Base-by-base conservation (phyloP, 2,329 filamentous ascomycete species). In the Malbranchea zuffiana region DNA sequence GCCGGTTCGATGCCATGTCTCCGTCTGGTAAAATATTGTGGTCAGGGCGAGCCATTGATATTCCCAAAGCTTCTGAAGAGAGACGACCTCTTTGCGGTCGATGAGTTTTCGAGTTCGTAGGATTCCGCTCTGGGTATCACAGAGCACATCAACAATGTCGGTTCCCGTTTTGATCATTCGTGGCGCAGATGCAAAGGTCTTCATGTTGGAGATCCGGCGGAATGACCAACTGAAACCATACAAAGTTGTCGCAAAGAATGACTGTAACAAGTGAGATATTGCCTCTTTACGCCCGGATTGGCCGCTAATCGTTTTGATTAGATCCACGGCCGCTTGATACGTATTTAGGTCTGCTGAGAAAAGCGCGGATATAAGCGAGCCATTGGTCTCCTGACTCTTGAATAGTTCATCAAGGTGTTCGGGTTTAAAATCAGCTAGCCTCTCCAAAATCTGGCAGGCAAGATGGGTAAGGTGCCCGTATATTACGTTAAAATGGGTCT, bases 31-130 rank as follows among this genome's bases (percentile, higher is more conserved):
- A 51, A 95, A 95, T 11, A 88, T 82, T 39, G 80, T 78, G 27
- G 79, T 80, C 28, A 96, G 69, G 30, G 78, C 78, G 39, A 74
- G 71, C 92, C 92, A 98, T 48, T 87, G 74, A 39, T 75, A 74
- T 42, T 76, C 72, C 92, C 92, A 98, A 63, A 92, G 84, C 23
- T 71, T 72, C 51, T 81, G 71, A 10, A 92, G 69, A 3, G 78
- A 74, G 23, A 72, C 67, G 8, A 73, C 69, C 46, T 88, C 80
- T 40, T 69, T 70, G 1, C 66, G 55, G 18, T 74, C 71, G 7
- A 56, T 52, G 18, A 86, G 57, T 39, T 68, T 60, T 39, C 63
- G 63, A 32, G 69, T 72, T 40, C 76, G 66, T n/a, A 82, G 62
- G 39, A 78, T 62, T 44, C 75, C 72, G 41, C 72, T 68, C 44